Evolutionary conservation across 257 asterid genomes (phyloP), one percentile per base, ranked within the genome.

Genomic region (Ehretia macrophylla): DNA sequence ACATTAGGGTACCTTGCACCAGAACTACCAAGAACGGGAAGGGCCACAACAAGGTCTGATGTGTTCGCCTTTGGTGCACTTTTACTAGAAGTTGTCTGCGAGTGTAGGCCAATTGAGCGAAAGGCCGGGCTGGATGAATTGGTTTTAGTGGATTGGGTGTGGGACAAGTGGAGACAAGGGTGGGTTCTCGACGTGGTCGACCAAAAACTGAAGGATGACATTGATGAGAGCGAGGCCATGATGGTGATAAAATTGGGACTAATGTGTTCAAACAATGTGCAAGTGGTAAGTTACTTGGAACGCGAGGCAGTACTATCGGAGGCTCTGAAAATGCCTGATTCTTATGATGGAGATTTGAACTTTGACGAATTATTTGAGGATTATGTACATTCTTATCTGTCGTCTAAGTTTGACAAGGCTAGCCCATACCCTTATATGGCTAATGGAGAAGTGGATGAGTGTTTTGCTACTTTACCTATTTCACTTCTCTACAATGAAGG

Each of bases 1-100:
- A 82, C 94, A 0, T 53, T 84, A 12, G 94, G 94, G 19, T 84
- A 84, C 74, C 51, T 84, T 16, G 92, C 92, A 0, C 92, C 88
- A 0, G 88, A 84, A 53, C 32, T 84, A 9, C 63, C 84, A 11
- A 64, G 83, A 32, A 81, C 85, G 0, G 93, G 88, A 8, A 44
- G 70, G 45, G 80, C 85, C 50, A 79, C 88, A 1, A 78, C 83
- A 10, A 11, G 80, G 8, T 76, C 88, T 0, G 93, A 84, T 44
- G 80, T 81, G 62, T 81, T 59, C 37, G 86, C 83, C 1, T 84
- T 79, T 16, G 88, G 93, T 10, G 71, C 83, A 12, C 63, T 85
- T 52, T 19, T 83, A 61, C 91, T 85, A 0, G 95, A 85, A 70
- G 95, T 85, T 11, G 79, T 56, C 0, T 74, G 83, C 18, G 90